Conservation (phyloP, 1,139 yeast species). For the Spathaspora jeffriesii region DNA sequence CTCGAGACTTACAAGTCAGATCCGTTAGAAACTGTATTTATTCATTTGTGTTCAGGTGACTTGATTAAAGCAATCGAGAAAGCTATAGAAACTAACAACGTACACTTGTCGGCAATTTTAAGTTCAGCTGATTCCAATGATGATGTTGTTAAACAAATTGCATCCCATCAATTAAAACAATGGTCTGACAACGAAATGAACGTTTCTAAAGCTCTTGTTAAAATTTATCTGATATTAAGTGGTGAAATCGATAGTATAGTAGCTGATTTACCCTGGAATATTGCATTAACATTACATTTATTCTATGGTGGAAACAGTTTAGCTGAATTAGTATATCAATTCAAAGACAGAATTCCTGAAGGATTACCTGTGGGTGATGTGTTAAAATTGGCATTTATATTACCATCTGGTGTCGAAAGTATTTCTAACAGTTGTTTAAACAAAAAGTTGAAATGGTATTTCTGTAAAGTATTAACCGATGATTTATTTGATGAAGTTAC, state of each 20-base stretch:
- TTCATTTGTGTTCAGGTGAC: conserved; percentile 56
- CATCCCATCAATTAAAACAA: conserved; percentile 59
- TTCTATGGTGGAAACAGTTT: conserved; percentile 59
- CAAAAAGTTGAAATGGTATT: conserved; percentile 53
- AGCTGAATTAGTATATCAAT: conserved; percentile 31
- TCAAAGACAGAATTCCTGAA: conserved; percentile 13
- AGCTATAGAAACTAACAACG: conserved; percentile 60
- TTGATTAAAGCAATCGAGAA: conserved; percentile 59
- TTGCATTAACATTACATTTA: conserved; percentile 56
- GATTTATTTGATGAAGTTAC: conserved; percentile 42
- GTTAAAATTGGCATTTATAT: conserved; percentile 19
- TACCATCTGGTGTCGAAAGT: conserved; percentile 2
- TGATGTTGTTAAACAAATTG: conserved; percentile 51
- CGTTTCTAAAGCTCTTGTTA: conserved; percentile 55
- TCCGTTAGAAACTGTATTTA: conserved; percentile 51
- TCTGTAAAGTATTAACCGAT: conserved; percentile 41
- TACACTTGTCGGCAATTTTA: conserved; percentile 71
- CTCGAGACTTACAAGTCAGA: conserved; percentile 22
- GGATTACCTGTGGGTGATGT: conserved; percentile 19
- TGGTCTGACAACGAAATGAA: conserved; percentile 55
- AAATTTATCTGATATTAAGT: conserved; percentile 64
- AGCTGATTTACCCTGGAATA: conserved; percentile 64
- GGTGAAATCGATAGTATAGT: conserved; percentile 50
- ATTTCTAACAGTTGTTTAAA: conserved; percentile 18
- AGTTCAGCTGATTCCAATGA: conserved; percentile 74